Percentiles rank a stretch among this genome's conserved stretches.
Evolutionary conservation across 1,284 basidiomycete species (phyloP).

Genomic region (Leccinum pseudoinsigne): DNA sequence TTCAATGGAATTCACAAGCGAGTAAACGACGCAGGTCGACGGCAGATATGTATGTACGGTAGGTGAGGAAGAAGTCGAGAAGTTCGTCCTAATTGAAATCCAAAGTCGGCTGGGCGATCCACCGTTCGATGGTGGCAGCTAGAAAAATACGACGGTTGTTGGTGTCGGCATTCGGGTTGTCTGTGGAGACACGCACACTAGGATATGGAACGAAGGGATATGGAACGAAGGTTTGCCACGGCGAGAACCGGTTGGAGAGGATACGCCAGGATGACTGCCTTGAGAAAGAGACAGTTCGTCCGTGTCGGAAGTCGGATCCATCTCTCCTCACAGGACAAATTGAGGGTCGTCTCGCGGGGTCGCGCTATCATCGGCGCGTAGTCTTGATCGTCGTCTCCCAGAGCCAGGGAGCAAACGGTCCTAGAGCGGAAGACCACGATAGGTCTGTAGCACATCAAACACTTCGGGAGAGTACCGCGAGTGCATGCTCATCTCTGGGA

Average conservation of each 20-base stretch:
- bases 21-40: constrained; percentile 77
- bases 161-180: constrained; percentile 15
- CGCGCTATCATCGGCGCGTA: constrained; percentile 61
- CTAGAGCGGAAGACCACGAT: constrained; percentile 68
- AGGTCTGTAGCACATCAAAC: constrained; percentile 76
- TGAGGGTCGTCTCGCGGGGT: constrained; percentile 80
- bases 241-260: constrained; percentile 38
- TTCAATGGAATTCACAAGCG: constrained; percentile 82
- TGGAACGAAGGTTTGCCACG: constrained; percentile 32
- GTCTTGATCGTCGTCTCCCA: constrained; percentile 58
- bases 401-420: constrained; percentile 52
- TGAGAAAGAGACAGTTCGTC: constrained; percentile 51
- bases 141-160: constrained; percentile 57
- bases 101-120: constrained; percentile 87
- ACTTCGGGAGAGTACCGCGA: constrained; percentile 75
- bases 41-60: constrained; percentile 69
- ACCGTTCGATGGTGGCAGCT: constrained; percentile 86
- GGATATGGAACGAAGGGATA: no score
- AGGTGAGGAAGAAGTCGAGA: constrained; percentile 54
- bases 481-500: constrained; percentile 49
- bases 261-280: constrained; percentile 49
- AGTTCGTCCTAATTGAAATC: constrained; percentile 82
- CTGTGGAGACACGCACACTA: constrained; percentile 25
- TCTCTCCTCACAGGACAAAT: constrained; percentile 86
- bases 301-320: constrained; percentile 33